Base-by-base conservation (phyloP, 2,329 filamentous ascomycete genomes). In the Pseudocercospora ulei region DNA sequence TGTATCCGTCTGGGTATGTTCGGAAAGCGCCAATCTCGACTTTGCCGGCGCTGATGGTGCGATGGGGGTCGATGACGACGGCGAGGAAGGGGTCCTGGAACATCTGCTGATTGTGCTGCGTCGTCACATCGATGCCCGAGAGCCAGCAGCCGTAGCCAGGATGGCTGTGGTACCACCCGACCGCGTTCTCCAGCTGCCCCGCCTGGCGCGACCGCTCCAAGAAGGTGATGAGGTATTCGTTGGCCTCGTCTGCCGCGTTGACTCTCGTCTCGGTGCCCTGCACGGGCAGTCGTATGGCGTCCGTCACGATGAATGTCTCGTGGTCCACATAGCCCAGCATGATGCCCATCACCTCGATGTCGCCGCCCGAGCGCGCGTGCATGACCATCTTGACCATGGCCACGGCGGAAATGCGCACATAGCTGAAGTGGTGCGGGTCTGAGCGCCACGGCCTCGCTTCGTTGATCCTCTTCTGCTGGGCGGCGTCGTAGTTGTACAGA, bases 371-470 rank as follows among this genome's bases (percentile, higher is more conserved):
- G n/a, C 90, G 82, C 6, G 90, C 90, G 62, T 98, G 90, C 83
- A 95, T 96, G 49, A 92, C 85, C 90, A 98, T 98, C 67, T 98
- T 98, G 53, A 96, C 75, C 43, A 98, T 75, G 3, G 90, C 90
- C 7, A 94, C 80, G 42, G 90, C 86, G 36, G 84, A 92, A 64
- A 98, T 88, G 55, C 87, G 84, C 30, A 96, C 85, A 38, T 82
- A 74, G 61, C 88, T 92, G 74, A 96, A 98, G 69, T 95, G 79
- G 62, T 85, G 73, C 0, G 81, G 79, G 57, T 95, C 78, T 30
- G 68, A 69, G 34, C 67, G 68, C 90, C 90, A 96, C 45, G 87
- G 86, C 38, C 73, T 73, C 13, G 71, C 67, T 7, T 71, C 65
- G 46, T 71, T 72, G 49, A 82, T 72, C 23, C 70, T 65, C 57